Evolutionary conservation across 208 protist genomes (phyloP).

Genomic region (Angomonas desouzai): DNA sequence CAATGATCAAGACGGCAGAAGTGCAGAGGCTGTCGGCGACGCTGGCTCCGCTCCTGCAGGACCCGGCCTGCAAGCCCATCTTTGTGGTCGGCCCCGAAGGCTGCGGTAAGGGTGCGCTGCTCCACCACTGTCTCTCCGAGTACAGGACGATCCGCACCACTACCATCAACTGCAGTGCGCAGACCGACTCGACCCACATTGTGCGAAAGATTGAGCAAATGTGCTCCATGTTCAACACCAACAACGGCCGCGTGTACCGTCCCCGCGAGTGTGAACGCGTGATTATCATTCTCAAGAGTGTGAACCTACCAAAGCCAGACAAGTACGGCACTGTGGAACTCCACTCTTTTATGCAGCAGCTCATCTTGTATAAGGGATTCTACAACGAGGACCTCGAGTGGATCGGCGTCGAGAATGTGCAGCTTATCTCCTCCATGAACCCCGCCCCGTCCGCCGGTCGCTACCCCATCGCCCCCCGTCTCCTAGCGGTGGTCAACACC

Average conservation of each 20-base stretch:
- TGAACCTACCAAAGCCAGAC: constrained; percentile 97
- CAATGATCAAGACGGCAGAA: constrained; percentile 90
- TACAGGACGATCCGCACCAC: constrained; percentile 52
- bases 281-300: constrained; percentile 95
- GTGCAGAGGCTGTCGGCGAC: constrained; percentile 84
- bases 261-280: constrained; percentile 93
- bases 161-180: constrained; percentile 94
- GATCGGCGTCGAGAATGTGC: constrained; percentile 91
- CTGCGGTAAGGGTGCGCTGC: constrained; percentile 90
- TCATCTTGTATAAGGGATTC: constrained; percentile 95
- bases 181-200: constrained; percentile 91
- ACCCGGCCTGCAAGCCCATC: constrained; percentile 77
- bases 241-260: constrained; percentile 87
- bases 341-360: constrained; percentile 96
- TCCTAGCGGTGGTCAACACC: constrained; percentile 94
- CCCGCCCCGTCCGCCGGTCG: constrained; percentile 84
- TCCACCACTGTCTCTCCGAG: constrained; percentile 78
- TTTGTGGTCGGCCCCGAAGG: constrained; percentile 96
- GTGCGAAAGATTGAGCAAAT: constrained; percentile 94
- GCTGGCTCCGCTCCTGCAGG: constrained; percentile 83
- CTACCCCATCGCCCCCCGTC: constrained; percentile 90
- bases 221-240: constrained; percentile 84
- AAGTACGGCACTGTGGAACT: constrained; percentile 97
- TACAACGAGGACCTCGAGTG: constrained; percentile 97
- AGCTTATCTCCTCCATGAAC: constrained; percentile 96